Evolutionary conservation across 345 rosid genomes (phyloP).

Genomic region (Adansonia digitata): DNA sequence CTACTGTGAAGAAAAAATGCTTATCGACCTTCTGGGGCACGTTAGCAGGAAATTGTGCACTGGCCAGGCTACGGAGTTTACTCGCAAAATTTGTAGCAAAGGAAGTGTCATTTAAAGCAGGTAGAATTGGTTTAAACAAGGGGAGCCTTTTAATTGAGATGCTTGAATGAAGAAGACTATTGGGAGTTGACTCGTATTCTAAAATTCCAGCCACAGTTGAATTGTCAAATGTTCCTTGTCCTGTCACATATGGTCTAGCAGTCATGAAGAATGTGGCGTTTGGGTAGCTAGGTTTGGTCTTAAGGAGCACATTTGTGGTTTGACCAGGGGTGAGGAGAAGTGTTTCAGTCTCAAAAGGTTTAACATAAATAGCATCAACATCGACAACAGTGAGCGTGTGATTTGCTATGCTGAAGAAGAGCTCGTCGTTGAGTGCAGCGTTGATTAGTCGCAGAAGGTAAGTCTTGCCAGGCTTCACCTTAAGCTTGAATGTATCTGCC

Average conservation of each 20-base stretch:
- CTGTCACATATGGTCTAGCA: conserved; percentile 62
- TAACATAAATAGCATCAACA: conserved; percentile 36
- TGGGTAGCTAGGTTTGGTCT: conserved; percentile 35
- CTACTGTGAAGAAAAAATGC: conserved; percentile 47
- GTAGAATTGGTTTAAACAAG: conserved; percentile 43
- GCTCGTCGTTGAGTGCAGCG: conserved; percentile 51
- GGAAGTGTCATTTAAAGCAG: conserved; percentile 50
- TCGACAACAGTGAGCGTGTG: conserved; percentile 43
- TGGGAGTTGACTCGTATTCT: conserved; percentile 26
- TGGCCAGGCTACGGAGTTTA: conserved; percentile 48
- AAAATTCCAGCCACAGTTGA: conserved; percentile 36
- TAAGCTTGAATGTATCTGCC: conserved; percentile 39
- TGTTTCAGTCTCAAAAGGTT: conserved; percentile 38
- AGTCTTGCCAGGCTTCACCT: conserved; percentile 45
- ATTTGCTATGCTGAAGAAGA: conserved; percentile 53
- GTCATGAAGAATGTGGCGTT: conserved; percentile 50
- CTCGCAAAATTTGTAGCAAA: conserved; percentile 41
- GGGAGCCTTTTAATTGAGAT: conserved; percentile 33
- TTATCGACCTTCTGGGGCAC: conserved; percentile 49
- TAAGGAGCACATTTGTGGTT: conserved; percentile 41
- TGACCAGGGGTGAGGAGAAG: conserved; percentile 44
- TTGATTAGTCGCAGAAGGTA: conserved; percentile 44
- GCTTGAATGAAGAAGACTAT: conserved; percentile 17
- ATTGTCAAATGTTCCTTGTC: conserved; percentile 54
- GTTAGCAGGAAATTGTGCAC: conserved; percentile 41